Evolutionary conservation across 768 basidiomycete genomes (phyloP), one percentile per base, ranked within the genome.

Genomic region (Lepiota venenata): DNA sequence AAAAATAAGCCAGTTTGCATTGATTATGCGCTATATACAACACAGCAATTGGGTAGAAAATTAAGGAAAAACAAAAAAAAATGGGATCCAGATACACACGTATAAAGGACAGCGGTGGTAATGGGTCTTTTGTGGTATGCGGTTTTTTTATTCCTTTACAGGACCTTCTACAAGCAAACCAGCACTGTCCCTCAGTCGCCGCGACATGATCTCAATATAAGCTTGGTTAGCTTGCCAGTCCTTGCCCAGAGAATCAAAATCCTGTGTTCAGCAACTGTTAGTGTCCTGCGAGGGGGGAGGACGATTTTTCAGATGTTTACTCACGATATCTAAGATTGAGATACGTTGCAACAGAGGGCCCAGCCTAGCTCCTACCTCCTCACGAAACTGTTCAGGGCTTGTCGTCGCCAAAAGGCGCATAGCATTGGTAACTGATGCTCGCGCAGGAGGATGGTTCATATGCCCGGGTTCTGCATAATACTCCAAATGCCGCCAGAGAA

Each of bases 401-500:
- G 82, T 71, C 7, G 78, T 74, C 0, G 83, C 74, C 44, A 85
- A 65, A 35, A 85, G 71, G 29, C 85, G 80, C 73, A 85, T 75
- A 4, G 79, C 75, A 35, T 65, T 77, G 63, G 59, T 69, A 51
- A 79, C 72, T 36, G 80, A 69, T 22, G 65, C 61, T 50, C 73
- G 76, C 14, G 65, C 73, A 45, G 71, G 68, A 4, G 66, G 68
- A 40, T 55, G 53, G 36, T 57, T 61, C 68, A 70, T 68, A 40
- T 65, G 64, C 39, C 63, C 59, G 16, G 66, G 62, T 49, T 77
- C 73, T 37, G 75, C 66, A 67, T 88, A 94, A 63, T 84, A 83
- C 12, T 80, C 75, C 25, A 91, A 63, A 62, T 95, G 93, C 14
- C 91, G 78, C 87, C 89, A 93, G 9, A 92, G 71, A 16, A 94